Evolutionary conservation across 352 stramenopile species (phyloP).

Genomic region (Globisporangium recalcitrans): DNA sequence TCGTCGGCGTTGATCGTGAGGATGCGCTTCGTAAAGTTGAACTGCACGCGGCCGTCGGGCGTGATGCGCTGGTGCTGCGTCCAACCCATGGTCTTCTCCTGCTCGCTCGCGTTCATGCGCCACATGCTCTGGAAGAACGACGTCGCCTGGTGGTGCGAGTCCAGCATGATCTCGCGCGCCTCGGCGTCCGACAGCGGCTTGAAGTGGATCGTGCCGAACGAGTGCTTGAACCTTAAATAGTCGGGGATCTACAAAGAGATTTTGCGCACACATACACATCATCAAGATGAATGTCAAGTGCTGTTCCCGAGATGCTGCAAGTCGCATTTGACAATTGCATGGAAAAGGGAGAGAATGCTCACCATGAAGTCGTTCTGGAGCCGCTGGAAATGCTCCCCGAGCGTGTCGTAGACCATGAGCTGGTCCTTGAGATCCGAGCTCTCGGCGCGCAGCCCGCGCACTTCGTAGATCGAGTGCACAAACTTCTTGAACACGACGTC

Average conservation of each 20-base stretch:
- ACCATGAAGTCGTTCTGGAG: constrained; percentile 56
- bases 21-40: constrained; percentile 79
- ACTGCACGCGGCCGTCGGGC: constrained; percentile 56
- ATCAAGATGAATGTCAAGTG: background rate
- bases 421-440: constrained; percentile 42
- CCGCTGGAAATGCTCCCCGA: constrained; percentile 68
- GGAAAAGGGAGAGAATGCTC: background rate
- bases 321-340: background rate
- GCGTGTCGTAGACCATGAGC: constrained; percentile 50
- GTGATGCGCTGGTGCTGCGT: constrained; percentile 70
- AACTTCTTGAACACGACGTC: constrained; percentile 65
- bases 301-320: background rate
- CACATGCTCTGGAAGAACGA: constrained; percentile 69
- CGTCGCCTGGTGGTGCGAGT: constrained; percentile 60
- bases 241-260: constrained; percentile 25
- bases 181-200: constrained; percentile 38
- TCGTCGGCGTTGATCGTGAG: constrained; percentile 51
- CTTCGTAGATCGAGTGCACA: constrained; percentile 70
- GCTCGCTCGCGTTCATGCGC: constrained; percentile 17
- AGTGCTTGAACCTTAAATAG: constrained; percentile 28
- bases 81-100: constrained; percentile 77
- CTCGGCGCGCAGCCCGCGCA: constrained; percentile 43
- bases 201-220: constrained; percentile 63
- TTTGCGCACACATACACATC: background rate
- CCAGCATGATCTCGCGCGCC: constrained; percentile 59